Base-by-base conservation (phyloP, 352 stramenopile genomes). In the Globisporangium alternatum region DNA sequence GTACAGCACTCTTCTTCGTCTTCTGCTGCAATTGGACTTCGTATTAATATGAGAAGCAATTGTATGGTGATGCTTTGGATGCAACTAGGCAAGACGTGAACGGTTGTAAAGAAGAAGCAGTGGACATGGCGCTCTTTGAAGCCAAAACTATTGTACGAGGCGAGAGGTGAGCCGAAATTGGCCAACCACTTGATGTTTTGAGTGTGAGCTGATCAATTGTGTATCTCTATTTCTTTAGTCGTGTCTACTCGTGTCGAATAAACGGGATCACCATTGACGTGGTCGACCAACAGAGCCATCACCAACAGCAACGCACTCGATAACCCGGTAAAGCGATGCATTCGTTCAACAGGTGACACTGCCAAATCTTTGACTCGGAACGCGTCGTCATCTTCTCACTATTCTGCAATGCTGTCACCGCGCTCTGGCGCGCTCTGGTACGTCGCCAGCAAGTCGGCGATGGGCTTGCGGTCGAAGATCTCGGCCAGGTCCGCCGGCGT, bases 381-480 rank as follows among this genome's bases (percentile, higher is more conserved):
- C 25, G 25, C 1, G 25, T 28, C 2, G 25, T 30, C 33, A 10
- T 44, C 25, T 15, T 64, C 17, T 12, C n/a, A 55, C 10, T 56
- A n/a, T n/a, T 58, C 31, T 9, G 52, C 31, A 15, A 2, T 41
- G 28, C 9, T 58, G 21, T 1, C n/a, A n/a, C 30, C 31, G 31
- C 56, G 57, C n/a, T 58, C 60, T 59, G 39, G 52, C 9, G 22
- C n/a, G 41, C 31, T 33, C 13, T 51, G 52, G 1, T 57, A 51
- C 12, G 39, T n/a, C 30, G 45, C 56, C 8, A 83, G 55, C 12
- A 81, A 44, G 10, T 68, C 53, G 19, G 66, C 22, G 35, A 77
- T 76, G 0, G 76, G 60, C 17, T 77, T 78, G 44, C 70, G 62
- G 37, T 78, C 76, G 35, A 83, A 83, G 31, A 83, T 69, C 22